Evolutionary conservation across 2,329 filamentous ascomycete species (phyloP), one percentile per base, ranked within the genome.

Genomic region (Epichloe coenophiala): DNA sequence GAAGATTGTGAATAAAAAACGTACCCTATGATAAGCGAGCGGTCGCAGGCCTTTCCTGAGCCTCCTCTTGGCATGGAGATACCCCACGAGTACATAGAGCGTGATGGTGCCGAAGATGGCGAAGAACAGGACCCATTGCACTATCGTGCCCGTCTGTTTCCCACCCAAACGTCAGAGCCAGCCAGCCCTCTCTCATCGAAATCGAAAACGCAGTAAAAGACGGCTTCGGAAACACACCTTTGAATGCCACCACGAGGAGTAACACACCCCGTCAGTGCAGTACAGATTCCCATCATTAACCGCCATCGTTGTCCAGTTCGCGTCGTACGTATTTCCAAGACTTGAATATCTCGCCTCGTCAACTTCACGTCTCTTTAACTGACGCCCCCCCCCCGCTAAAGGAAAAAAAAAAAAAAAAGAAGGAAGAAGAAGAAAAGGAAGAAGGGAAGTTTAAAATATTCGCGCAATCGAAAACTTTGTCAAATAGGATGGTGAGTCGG

Each of bases 61-160:
- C 45, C 87, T 75, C 44, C 68, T 68, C 63, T 78, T 78, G 44
- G 86, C 87, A 66, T 91, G 87, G 45, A 78, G 67, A 64, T 85
- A 84, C 54, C 84, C 85, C 53, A 78, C 72, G 49, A 86, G 57
- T 59, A 89, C 71, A 72, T 81, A 88, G 41, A 73, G 59, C 48
- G 79, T 63, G 59, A 87, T 66, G 53, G 80, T 51, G 50, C 74
- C 52, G 58, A 86, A 70, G 56, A 91, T 63, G 54, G 71, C 68
- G 53, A 77, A 75, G 60, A 90, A 79, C 53, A 91, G 68, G 45
- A 76, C 73, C 78, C 85, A 91, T 66, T 87, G 86, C 59, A 88
- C 71, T 52, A 83, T 81, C 51, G 75, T 66, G 51, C 80, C 83
- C 37, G 73, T 75, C 80, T 85, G 53, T 42, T 11, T 35, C 37